These are phyloP conservation scores for Ceratocystis colombiana DNA, from an alignment of 2,329 filamentous ascomycete genomes.

Conservation along the genomic window DNA sequence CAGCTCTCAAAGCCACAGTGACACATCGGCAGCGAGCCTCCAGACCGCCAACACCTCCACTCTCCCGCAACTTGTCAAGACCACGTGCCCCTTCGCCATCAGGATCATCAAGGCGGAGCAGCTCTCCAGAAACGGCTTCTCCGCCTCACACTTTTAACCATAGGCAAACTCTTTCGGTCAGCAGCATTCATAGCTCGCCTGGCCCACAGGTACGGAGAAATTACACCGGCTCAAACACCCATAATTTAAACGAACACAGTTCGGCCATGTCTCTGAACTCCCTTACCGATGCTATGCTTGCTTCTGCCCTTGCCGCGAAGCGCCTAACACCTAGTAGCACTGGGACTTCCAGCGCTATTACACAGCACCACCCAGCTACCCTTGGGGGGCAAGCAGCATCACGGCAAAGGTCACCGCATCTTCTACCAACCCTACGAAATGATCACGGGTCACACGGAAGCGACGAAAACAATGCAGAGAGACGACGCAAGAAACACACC, in stretches of 20 bases:
- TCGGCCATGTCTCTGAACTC: slow-evolving; percentile 47
- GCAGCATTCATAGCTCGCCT: slow-evolving; percentile 19
- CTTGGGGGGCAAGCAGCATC: slow-evolving; percentile 28
- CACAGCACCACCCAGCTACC: slow-evolving; percentile 28
- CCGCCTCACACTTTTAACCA: slow-evolving; percentile 30
- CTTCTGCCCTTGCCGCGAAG: slow-evolving; percentile 59
- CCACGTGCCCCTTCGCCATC: slow-evolving; percentile 24
- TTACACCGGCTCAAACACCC: not conserved
- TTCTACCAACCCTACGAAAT: slow-evolving; percentile 28
- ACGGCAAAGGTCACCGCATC: slow-evolving; percentile 30
- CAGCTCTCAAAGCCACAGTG: not conserved
- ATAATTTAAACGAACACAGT: not conserved
- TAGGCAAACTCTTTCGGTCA: slow-evolving; percentile 25
- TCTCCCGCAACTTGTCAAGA: slow-evolving; percentile 24
- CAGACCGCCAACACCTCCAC: slow-evolving; percentile 23
- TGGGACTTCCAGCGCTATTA: slow-evolving; percentile 32
- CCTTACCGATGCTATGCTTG: slow-evolving; percentile 64
- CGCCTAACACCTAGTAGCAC: slow-evolving; percentile 39
- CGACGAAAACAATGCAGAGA: slow-evolving; percentile 46
- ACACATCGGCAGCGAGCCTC: slow-evolving; percentile 20
- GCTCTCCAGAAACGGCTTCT: slow-evolving; percentile 27
- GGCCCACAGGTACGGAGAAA: slow-evolving; percentile 25
- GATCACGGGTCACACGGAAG: not conserved
- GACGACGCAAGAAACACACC: slow-evolving; percentile 39
- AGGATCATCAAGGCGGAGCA: slow-evolving; percentile 33